These are phyloP conservation scores for Datisca glomerata DNA, from an alignment of 306 rosid species.

Conservation along the genomic window DNA sequence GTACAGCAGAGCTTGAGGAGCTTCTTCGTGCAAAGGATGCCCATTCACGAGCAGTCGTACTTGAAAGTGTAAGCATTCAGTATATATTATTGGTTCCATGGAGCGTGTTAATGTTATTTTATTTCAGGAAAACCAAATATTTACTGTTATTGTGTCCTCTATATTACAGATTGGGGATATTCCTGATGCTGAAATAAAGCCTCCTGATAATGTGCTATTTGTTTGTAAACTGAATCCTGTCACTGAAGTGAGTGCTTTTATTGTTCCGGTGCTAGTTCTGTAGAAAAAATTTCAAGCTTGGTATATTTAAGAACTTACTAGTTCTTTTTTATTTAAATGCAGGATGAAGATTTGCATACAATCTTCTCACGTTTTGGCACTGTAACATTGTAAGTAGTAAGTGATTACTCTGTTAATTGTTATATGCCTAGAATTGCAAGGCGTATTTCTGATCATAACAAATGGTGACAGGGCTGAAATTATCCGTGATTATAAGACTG, in stretches of 20 bases:
- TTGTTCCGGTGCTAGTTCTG: neutral
- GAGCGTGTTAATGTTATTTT: neutral
- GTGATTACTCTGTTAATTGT: neutral
- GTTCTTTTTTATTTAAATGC: constrained; percentile 12
- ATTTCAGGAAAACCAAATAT: neutral
- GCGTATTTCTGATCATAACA: constrained; percentile 17
- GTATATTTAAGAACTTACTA: neutral
- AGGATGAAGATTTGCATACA: constrained; percentile 93
- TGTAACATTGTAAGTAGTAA: constrained; percentile 64
- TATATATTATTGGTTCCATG: neutral
- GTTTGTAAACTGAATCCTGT: constrained; percentile 95
- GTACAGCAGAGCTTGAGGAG: constrained; percentile 71
- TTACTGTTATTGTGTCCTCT: constrained; percentile 11
- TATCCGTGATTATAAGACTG: constrained; percentile 82
- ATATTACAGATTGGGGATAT: constrained; percentile 77
- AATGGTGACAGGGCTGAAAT: constrained; percentile 75
- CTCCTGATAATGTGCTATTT: constrained; percentile 85
- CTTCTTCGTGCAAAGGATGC: constrained; percentile 74
- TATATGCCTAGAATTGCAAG: neutral
- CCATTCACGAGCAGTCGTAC: constrained; percentile 88
- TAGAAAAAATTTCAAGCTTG: neutral
- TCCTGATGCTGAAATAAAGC: constrained; percentile 94
- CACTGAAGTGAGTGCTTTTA: constrained; percentile 54
- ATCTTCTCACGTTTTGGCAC: constrained; percentile 91
- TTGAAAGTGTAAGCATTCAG: constrained; percentile 73